phyloP scores from a whole-genome alignment of 2,329 filamentous ascomycete species.

The Xylariaceae sp. region DNA sequence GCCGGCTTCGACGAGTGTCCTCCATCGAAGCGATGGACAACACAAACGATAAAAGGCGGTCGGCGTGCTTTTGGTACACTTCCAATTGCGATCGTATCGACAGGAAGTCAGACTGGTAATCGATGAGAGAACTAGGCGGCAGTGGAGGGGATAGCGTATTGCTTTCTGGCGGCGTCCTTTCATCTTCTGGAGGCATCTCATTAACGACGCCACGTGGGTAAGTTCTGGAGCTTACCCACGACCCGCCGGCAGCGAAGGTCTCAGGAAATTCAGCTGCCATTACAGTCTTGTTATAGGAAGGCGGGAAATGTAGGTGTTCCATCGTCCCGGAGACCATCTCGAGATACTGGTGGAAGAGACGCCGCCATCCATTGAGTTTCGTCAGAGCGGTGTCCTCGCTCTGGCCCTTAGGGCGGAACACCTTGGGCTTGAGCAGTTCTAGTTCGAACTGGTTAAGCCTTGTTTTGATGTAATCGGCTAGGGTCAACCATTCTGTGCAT shows the following conservation, averaged over 20 bases:
- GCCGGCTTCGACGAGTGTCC: slow-evolving; percentile 27
- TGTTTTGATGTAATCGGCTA: slow-evolving; percentile 28
- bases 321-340: slow-evolving; percentile 26
- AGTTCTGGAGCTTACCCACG: too few species aligned
- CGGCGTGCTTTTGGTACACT: slow-evolving; percentile 32
- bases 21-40: slow-evolving; percentile 30
- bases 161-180: too few species aligned
- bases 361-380: slow-evolving; percentile 26
- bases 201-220: too few species aligned
- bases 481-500: slow-evolving; percentile 26
- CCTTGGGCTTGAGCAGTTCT: slow-evolving; percentile 23
- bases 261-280: too few species aligned
- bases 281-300: slow-evolving; percentile 9
- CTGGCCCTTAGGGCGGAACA: slow-evolving; percentile 19
- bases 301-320: slow-evolving; percentile 11
- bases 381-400: slow-evolving; percentile 19
- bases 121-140: too few species aligned
- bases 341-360: slow-evolving; percentile 25
- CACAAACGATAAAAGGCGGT: slow-evolving; percentile 31
- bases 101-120: slow-evolving; percentile 24
- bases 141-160: too few species aligned
- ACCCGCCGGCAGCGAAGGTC: too few species aligned
- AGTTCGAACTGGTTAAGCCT: slow-evolving; percentile 26
- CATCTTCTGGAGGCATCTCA: too few species aligned
- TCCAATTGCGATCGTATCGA: slow-evolving; percentile 25